Evolutionary conservation across 2,329 filamentous ascomycete genomes (phyloP).

Genomic region (Colletotrichum agaves): DNA sequence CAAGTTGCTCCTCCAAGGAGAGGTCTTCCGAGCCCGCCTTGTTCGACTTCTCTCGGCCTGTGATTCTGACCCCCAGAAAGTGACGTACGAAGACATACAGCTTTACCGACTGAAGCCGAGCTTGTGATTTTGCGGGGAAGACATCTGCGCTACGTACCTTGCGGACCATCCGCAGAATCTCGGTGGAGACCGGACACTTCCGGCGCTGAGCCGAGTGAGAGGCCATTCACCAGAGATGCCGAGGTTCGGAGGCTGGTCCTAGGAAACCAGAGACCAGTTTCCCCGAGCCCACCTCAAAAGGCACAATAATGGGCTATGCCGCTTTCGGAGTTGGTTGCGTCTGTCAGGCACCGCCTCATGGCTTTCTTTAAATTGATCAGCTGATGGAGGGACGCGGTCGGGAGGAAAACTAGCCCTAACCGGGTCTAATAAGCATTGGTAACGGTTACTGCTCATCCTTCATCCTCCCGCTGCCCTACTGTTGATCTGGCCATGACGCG

Average conservation of each 20-base stretch:
- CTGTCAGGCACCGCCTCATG: slow-evolving; percentile 18
- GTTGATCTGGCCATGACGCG: background rate
- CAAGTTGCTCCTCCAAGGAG: too few species aligned
- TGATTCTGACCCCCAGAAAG: slow-evolving; percentile 15
- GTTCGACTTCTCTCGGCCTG: slow-evolving; percentile 23
- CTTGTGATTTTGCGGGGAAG: slow-evolving; percentile 68
- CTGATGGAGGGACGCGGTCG: slow-evolving; percentile 15
- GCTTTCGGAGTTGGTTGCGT: background rate
- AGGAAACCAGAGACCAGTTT: background rate
- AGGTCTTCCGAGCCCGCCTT: background rate
- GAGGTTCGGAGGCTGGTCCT: slow-evolving; percentile 36
- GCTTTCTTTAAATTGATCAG: slow-evolving; percentile 2
- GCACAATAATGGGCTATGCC: background rate
- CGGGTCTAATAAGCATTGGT: background rate
- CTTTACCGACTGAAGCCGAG: slow-evolving; percentile 64
- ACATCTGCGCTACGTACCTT: background rate
- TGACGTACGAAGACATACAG: slow-evolving; percentile 28
- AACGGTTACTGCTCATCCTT: background rate
- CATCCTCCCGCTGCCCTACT: background rate
- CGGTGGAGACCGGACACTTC: slow-evolving; percentile 26
- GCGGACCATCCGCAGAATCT: background rate
- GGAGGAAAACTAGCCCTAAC: slow-evolving; percentile 19
- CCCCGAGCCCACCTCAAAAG: background rate
- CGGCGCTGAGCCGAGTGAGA: slow-evolving; percentile 25
- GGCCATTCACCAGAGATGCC: slow-evolving; percentile 33